Evolutionary conservation across 306 rosid genomes (phyloP).

Genomic region (Begonia masoniana): DNA sequence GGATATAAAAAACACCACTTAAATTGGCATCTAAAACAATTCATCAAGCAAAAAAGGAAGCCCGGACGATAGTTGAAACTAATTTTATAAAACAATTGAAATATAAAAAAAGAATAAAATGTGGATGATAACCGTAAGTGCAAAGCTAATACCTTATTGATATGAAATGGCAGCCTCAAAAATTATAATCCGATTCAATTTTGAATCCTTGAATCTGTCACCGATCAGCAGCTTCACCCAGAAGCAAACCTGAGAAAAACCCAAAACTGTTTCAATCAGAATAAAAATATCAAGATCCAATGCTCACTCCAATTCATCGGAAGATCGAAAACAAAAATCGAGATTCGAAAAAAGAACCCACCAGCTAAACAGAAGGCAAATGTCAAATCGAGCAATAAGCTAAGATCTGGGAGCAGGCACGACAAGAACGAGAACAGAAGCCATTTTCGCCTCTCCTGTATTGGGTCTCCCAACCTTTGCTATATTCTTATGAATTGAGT

Average conservation of each 20-base stretch:
- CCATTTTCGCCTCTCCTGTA: conserved; percentile 50
- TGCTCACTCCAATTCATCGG: conserved; percentile 18
- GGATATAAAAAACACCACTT: too few species aligned
- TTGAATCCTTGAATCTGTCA: conserved; percentile 56
- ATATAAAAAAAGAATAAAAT: conserved; percentile 20
- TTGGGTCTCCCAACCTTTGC: conserved; percentile 23
- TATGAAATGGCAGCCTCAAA: conserved; percentile 25
- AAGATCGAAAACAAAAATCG: conserved; percentile 46
- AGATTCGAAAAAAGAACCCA: conserved; percentile 19
- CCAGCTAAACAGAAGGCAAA: conserved; percentile 11
- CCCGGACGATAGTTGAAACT: conserved; percentile 7
- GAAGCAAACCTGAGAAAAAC: conserved; percentile 39
- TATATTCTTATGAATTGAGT: conserved; percentile 43
- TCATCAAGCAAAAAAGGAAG: conserved; percentile 5
- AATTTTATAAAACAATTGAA: conserved; percentile 6
- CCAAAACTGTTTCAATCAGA: conserved; percentile 17
- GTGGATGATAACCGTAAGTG: conserved; percentile 15
- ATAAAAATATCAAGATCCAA: conserved; percentile 44
- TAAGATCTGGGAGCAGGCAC: conserved; percentile 65
- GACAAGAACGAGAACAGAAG: conserved; percentile 52
- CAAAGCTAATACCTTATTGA: conserved; percentile 28
- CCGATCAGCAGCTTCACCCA: conserved; percentile 47
- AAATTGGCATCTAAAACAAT: too few species aligned
- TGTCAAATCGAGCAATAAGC: conserved; percentile 7
- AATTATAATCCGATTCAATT: conserved; percentile 49